phyloP scores from a whole-genome alignment of 2,329 filamentous ascomycete genomes.

The Alternaria alternata region DNA sequence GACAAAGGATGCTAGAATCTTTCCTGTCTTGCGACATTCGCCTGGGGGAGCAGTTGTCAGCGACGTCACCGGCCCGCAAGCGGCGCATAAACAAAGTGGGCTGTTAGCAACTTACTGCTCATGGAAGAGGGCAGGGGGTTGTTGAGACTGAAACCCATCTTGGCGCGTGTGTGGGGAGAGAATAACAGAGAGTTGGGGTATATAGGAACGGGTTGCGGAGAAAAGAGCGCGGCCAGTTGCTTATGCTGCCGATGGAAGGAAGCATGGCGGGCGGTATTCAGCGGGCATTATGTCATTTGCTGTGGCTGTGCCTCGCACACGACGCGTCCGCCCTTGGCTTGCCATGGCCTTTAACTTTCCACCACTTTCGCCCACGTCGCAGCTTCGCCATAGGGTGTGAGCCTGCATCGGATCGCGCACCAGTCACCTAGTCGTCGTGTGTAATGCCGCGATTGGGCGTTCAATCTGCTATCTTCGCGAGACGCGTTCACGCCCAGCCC shows the following conservation, averaged over 20 bases:
- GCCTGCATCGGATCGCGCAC: not conserved
- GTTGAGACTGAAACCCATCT: slow-evolving; percentile 60
- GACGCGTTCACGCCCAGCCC: not conserved
- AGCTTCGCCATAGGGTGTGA: not conserved
- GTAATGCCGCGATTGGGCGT: not conserved
- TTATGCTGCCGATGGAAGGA: slow-evolving; percentile 6
- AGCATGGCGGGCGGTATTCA: slow-evolving; percentile 5
- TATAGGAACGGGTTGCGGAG: not conserved
- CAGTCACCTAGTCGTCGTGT: not conserved
- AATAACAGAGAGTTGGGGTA: not conserved
- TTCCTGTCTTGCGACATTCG: slow-evolving; percentile 96
- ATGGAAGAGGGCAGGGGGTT: slow-evolving; percentile 63
- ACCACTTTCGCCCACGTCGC: not conserved
- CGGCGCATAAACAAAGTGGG: not conserved
- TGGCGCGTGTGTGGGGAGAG: slow-evolving; percentile 12
- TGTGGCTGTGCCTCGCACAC: slow-evolving; percentile 5
- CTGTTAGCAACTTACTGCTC: slow-evolving; percentile 55
- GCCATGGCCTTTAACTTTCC: not conserved
- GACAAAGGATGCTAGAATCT: slow-evolving; percentile 93
- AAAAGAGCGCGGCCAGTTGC: slow-evolving; percentile 5
- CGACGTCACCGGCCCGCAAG: slow-evolving; percentile 37
- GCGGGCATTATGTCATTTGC: slow-evolving; percentile 8
- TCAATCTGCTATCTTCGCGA: not conserved
- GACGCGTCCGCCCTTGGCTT: slow-evolving; percentile 7
- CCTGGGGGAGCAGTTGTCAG: slow-evolving; percentile 63